Evolutionary conservation across 1,284 basidiomycete species (phyloP), one percentile per base, ranked within the genome.

Genomic region (Lignosus rhinocerotis): DNA sequence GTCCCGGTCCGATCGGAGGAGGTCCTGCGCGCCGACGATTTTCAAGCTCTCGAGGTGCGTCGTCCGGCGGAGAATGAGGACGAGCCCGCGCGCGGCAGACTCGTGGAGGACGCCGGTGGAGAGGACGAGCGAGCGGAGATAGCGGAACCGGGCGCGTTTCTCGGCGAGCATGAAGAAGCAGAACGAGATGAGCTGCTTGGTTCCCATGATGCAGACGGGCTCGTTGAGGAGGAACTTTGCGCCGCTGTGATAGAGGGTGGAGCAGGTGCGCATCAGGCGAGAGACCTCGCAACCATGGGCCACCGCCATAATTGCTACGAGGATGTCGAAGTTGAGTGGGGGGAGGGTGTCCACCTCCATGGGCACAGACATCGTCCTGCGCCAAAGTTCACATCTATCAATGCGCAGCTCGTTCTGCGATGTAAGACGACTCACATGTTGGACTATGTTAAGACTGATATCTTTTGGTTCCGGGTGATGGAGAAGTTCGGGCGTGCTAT

Each of bases 251-350:
- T 50, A 45, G 21, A 60, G 41, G n/a, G 46, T 41, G 5, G 33
- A 56, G 47, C 58, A 60, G 16, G 54, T 53, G 16, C 45, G 51
- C 51, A 52, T 45, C 39, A 60, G 25, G n/a, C 47, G n/a, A 2
- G 50, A 11, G 9, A 53, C 19, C 4, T 21, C 42, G 11, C 3
- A 10, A 6, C 8, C 12, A 8, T 49, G 21, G 9, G 44, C 19
- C 16, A 49, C 33, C 7, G n/a, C 2, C 54, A 53, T 60, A 32
- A 60, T 36, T 16, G 1, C 32, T 8, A 46, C 11, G 14, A 58
- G 52, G 16, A 58, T 42, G 43, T 58, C 57, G 43, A 45, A 33
- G 43, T 58, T 54, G 47, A 58, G 52, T 2, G 7, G 21, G 21
- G 51, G 51, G 3, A 31, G 39, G 12, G 36, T 6, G 36, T 39